These are phyloP conservation scores for Mortierella sp. DNA, from an alignment of 371 early-diverging fungal species.

Conservation along the genomic window DNA sequence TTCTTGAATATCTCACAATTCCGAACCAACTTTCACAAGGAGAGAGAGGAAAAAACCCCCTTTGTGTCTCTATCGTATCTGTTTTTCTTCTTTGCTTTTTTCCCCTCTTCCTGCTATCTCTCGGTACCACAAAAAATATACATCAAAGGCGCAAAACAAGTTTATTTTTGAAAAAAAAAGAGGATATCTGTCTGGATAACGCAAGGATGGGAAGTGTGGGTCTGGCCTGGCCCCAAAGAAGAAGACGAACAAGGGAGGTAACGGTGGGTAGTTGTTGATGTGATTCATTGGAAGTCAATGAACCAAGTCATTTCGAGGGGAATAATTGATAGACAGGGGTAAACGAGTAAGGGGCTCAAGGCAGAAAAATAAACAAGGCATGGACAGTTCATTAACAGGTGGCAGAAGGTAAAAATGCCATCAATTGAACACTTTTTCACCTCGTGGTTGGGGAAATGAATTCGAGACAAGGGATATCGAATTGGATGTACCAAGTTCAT, in stretches of 20 bases:
- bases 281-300: not conserved
- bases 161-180: too few relatives aligned
- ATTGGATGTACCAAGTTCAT: not conserved
- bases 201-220: not conserved
- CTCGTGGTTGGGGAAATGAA: constrained; percentile 3
- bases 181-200: too few relatives aligned
- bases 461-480: not conserved
- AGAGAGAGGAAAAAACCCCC: not conserved
- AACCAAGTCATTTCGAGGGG: not conserved
- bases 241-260: not conserved
- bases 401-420: too few relatives aligned
- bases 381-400: too few relatives aligned
- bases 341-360: too few relatives aligned
- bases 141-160: not conserved
- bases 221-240: not conserved
- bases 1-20: not conserved
- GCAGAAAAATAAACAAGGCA: too few relatives aligned
- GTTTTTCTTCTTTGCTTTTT: not conserved
- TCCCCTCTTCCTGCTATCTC: not conserved
- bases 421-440: too few relatives aligned
- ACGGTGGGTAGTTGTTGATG: not conserved
- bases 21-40: constrained; percentile 1
- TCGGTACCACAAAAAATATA: not conserved
- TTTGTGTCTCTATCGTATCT: not conserved
- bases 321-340: not conserved